These are phyloP conservation scores for Aspergillus cavernicola DNA, from an alignment of 495 filamentous ascomycete species.

Conservation along the genomic window DNA sequence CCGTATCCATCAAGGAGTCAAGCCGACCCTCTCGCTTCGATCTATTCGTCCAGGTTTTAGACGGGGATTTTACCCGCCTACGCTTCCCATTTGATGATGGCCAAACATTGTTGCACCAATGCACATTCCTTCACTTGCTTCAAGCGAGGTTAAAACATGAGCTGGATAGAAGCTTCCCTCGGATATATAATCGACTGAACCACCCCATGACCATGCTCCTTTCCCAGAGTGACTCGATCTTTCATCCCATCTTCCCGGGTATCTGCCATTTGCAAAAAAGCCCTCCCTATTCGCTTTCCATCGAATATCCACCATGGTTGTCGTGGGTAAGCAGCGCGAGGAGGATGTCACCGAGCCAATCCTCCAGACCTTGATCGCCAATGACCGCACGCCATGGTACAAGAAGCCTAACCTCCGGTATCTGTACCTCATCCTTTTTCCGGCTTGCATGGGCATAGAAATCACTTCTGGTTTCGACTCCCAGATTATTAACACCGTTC, in stretches of 20 bases:
- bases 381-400: constrained; percentile 47
- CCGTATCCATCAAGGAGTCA: constrained; percentile 10
- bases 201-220: neutral
- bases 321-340: constrained; percentile 26
- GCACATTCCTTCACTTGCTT: neutral
- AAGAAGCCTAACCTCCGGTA: constrained; percentile 58
- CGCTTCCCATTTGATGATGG: neutral
- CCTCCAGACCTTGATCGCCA: constrained; percentile 20
- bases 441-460: constrained; percentile 66
- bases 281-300: neutral
- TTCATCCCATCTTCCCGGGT: neutral
- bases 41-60: neutral
- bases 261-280: neutral
- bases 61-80: constrained; percentile 14
- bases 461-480: constrained; percentile 71
- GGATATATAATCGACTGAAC: constrained; percentile 2
- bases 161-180: neutral
- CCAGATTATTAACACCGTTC: constrained; percentile 66
- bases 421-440: constrained; percentile 60
- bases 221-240: neutral
- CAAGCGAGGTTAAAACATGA: neutral
- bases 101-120: constrained; percentile 2
- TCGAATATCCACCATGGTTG: constrained; percentile 17
- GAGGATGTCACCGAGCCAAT: constrained; percentile 31
- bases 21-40: neutral